These are phyloP conservation scores for Endotrypanum monterogeii DNA, from an alignment of 208 protist genomes.

Conservation along the genomic window DNA sequence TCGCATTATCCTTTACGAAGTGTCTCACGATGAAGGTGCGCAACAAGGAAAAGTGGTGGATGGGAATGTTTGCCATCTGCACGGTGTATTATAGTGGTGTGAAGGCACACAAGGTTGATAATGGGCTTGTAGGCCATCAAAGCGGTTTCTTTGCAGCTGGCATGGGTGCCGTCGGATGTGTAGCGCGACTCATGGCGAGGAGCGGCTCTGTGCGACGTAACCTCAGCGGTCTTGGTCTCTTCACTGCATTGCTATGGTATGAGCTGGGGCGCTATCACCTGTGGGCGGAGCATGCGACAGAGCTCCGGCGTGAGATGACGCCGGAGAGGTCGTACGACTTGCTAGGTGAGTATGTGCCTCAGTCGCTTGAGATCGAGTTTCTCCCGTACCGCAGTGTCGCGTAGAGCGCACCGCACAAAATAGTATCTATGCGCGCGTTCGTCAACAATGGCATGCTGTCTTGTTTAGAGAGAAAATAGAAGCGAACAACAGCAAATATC, in stretches of 20 bases:
- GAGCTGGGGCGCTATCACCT: constrained; percentile 83
- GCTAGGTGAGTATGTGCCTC: constrained; percentile 75
- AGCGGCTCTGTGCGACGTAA: constrained; percentile 45
- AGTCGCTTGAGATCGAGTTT: constrained; percentile 37
- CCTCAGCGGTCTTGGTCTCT: constrained; percentile 38
- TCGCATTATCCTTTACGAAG: constrained; percentile 50
- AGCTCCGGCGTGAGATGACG: constrained; percentile 61
- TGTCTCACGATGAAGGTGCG: constrained; percentile 80
- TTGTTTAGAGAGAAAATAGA: too few species aligned
- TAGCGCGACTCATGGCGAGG: constrained; percentile 50
- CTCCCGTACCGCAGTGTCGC: constrained; percentile 32
- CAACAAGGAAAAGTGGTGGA: constrained; percentile 85
- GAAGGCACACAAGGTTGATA: constrained; percentile 87
- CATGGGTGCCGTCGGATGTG: constrained; percentile 70
- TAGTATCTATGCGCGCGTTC: neutral
- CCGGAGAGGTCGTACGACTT: constrained; percentile 72
- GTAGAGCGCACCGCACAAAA: neutral
- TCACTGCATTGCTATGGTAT: constrained; percentile 77
- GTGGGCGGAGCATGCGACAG: constrained; percentile 72
- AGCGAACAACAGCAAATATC: neutral
- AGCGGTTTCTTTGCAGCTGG: constrained; percentile 83
- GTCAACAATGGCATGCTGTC: neutral
- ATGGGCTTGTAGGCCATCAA: constrained; percentile 84
- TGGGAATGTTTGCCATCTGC: constrained; percentile 78
- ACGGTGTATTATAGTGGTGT: constrained; percentile 79